Evolutionary conservation across 1,284 basidiomycete genomes (phyloP), one percentile per base, ranked within the genome.

Genomic region (Fistulina hepatica): DNA sequence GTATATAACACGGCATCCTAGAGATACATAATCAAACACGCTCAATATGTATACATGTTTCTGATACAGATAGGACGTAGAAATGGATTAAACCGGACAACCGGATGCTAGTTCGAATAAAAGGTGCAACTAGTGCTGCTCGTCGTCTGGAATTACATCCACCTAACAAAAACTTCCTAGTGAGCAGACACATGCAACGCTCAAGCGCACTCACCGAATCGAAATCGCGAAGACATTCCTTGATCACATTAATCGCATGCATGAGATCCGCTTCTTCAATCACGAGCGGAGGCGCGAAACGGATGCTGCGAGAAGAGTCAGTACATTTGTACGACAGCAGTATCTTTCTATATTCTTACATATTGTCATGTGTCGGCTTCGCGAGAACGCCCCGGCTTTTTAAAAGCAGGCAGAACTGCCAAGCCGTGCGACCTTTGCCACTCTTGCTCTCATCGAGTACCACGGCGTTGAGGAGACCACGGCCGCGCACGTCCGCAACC

Each of bases 321-420:
- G 40, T 33, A 23, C 10, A 35, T 10, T 23, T 6, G 42, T 23
- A 16, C 16, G 44, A 42, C 39, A 31, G 23, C 20, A 34, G n/a
- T 27, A 43, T 25, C n/a, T n/a, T n/a, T n/a, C n/a, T n/a, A n/a
- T n/a, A n/a, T n/a, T 61, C 84, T 52, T 49, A 91, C 82, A 90
- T 90, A 60, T 97, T 94, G 33, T 80, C 76, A 54, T 97, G 94
- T 0, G 94, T 98, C 11, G 94, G 93, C 67, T 98, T 98, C 36
- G 92, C 92, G 46, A 95, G 65, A 40, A 95, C 69, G 6, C 93
- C 92, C 40, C 86, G 73, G 51, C 76, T 79, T 78, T 94, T 95
- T 60, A 98, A 65, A 48, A 97, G 60, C 53, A 97, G 58, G 61
- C 95, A 98, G 36, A 98, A 69, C 57, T 98, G 88, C 95, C 94